Evolutionary conservation across 2,329 filamentous ascomycete species (phyloP).

Genomic region (Ambrosiella xylebori): DNA sequence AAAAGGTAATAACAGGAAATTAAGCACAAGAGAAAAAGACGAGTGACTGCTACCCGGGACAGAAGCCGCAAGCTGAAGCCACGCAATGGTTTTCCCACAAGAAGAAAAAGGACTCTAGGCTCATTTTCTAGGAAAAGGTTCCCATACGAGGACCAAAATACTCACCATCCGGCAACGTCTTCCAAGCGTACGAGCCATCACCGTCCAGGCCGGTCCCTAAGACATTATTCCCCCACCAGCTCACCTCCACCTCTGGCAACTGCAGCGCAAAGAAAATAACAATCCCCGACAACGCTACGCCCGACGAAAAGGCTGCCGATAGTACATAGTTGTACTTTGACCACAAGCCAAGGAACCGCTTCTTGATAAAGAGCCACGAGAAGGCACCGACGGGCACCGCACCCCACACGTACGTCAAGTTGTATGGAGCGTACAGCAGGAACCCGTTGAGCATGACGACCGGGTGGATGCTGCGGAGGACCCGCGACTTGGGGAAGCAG

Average conservation of each 20-base stretch:
- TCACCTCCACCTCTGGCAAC: constrained; percentile 24
- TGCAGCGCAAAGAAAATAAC: constrained; percentile 37
- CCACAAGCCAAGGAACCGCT: constrained; percentile 22
- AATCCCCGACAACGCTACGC: constrained; percentile 32
- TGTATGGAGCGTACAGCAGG: constrained; percentile 24
- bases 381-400: constrained; percentile 26
- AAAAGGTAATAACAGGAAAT: background rate
- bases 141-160: constrained; percentile 19
- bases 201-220: constrained; percentile 25
- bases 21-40: background rate
- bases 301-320: constrained; percentile 32
- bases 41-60: background rate
- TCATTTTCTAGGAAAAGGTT: background rate
- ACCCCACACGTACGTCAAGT: constrained; percentile 27
- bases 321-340: constrained; percentile 36
- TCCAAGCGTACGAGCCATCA: constrained; percentile 22
- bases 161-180: constrained; percentile 19
- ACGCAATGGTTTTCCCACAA: background rate
- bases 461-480: constrained; percentile 24
- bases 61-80: background rate
- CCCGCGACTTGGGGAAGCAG: constrained; percentile 18
- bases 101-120: too few species aligned
- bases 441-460: constrained; percentile 23
- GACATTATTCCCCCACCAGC: constrained; percentile 34
- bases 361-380: constrained; percentile 26